These are phyloP conservation scores for Phytophthora uliginosa DNA, from an alignment of 352 stramenopile genomes.

Conservation along the genomic window DNA sequence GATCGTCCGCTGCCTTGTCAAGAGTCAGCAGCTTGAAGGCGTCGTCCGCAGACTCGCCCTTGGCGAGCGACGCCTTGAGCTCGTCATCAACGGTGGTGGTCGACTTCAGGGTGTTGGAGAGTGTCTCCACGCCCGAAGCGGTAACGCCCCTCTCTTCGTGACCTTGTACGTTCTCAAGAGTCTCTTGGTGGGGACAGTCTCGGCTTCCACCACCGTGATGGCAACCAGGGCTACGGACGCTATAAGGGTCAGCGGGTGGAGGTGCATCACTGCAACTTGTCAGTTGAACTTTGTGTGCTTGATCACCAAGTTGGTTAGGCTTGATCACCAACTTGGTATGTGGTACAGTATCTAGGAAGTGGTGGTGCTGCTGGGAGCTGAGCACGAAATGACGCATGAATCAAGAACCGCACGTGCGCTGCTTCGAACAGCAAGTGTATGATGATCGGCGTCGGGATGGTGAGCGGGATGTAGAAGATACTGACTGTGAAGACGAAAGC, in stretches of 20 bases:
- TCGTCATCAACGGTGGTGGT: conserved; percentile 11
- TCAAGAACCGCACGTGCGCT: no score
- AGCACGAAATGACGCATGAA: no score
- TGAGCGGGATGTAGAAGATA: no score
- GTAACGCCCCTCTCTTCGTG: conserved; percentile 14
- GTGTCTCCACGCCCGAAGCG: not conserved
- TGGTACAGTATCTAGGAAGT: not conserved
- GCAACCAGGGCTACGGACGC: not conserved
- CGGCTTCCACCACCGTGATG: not conserved
- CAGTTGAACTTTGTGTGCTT: no score
- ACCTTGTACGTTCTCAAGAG: not conserved
- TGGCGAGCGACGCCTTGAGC: conserved; percentile 16
- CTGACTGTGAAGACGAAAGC: no score
- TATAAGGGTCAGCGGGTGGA: not conserved
- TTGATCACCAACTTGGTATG: not conserved
- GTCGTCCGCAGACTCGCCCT: conserved; percentile 15
- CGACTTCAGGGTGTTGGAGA: conserved; percentile 17
- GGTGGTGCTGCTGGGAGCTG: not conserved
- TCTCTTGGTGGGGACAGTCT: not conserved
- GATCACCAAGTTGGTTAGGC: no score
- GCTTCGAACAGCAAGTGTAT: no score
- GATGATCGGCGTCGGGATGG: no score
- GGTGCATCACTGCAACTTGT: not conserved
- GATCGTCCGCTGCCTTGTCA: conserved; percentile 14
- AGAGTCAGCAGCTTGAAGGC: conserved; percentile 16